Evolutionary conservation across 345 rosid genomes (phyloP).

Genomic region (Tarenaya hassleriana): DNA sequence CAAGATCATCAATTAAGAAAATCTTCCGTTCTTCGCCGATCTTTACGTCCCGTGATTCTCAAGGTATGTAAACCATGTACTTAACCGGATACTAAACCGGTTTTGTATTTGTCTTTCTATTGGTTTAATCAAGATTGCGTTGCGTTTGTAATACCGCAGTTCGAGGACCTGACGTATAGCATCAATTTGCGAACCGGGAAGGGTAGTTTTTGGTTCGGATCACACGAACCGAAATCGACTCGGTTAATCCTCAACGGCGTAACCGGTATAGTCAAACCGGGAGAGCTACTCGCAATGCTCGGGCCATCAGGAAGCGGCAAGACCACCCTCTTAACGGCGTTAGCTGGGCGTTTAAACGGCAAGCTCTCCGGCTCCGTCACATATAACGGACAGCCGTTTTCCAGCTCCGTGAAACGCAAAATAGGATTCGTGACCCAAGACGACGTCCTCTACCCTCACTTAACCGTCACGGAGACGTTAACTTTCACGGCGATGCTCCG

Average conservation of each 20-base stretch:
- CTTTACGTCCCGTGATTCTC: constrained; percentile 55
- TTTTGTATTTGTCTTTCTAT: not conserved
- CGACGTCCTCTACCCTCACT: constrained; percentile 78
- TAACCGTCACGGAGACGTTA: constrained; percentile 74
- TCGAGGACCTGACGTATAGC: constrained; percentile 61
- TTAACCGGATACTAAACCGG: not conserved
- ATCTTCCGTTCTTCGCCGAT: constrained; percentile 46
- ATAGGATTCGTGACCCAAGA: constrained; percentile 84
- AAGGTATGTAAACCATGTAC: constrained; percentile 35
- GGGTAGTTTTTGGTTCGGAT: constrained; percentile 28
- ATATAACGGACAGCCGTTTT: constrained; percentile 56
- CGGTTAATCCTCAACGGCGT: constrained; percentile 60
- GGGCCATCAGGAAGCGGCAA: constrained; percentile 97
- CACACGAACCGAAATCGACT: constrained; percentile 44
- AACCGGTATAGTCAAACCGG: constrained; percentile 73
- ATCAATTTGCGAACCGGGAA: constrained; percentile 30
- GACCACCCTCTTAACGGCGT: constrained; percentile 79
- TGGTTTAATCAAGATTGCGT: too few species aligned
- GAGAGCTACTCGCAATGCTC: constrained; percentile 85
- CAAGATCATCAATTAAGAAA: constrained; percentile 23
- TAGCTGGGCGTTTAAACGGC: constrained; percentile 67
- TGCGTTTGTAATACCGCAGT: constrained; percentile 39
- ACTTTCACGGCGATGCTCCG: constrained; percentile 68
- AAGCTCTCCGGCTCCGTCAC: constrained; percentile 59
- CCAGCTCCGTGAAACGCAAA: constrained; percentile 68